Evolutionary conservation across 306 rosid species (phyloP).

Genomic region (Vigna hirtella): DNA sequence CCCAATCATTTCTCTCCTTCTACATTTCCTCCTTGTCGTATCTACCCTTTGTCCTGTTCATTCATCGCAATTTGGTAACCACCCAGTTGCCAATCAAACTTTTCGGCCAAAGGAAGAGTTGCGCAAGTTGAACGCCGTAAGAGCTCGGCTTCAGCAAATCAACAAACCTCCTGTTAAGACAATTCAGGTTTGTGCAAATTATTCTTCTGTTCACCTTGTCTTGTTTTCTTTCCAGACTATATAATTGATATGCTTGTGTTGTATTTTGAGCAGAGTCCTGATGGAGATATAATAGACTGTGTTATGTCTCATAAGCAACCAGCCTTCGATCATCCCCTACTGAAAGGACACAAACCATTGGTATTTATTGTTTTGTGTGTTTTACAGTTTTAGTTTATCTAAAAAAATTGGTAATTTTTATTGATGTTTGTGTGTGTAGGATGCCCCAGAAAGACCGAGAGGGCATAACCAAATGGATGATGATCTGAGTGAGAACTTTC

Average conservation of each 20-base stretch:
- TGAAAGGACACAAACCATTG: constrained; percentile 77
- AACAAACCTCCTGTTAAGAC: constrained; percentile 77
- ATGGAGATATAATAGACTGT: constrained; percentile 89
- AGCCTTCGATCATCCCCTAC: constrained; percentile 85
- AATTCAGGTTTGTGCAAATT: constrained; percentile 57
- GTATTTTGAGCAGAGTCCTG: constrained; percentile 66
- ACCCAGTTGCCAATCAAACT: constrained; percentile 55
- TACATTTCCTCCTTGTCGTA: constrained; percentile 58
- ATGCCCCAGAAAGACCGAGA: constrained; percentile 75
- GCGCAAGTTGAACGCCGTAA: constrained; percentile 52
- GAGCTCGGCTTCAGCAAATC: constrained; percentile 60
- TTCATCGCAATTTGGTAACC: constrained; percentile 38
- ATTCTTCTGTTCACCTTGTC: background rate
- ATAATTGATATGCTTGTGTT: background rate
- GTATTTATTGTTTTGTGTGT: constrained; percentile 35
- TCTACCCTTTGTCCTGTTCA: constrained; percentile 53
- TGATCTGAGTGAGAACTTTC: constrained; percentile 54
- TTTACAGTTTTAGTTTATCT: background rate
- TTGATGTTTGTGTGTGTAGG: constrained; percentile 46
- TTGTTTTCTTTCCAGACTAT: constrained; percentile 15
- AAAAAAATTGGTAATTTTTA: background rate
- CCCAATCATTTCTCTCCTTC: constrained; percentile 48
- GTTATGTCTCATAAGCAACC: constrained; percentile 73
- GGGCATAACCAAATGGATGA: constrained; percentile 43
- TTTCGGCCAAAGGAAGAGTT: constrained; percentile 59